phyloP scores from a whole-genome alignment of 805 yeast genomes.

The Cyberlindnera amylophila region DNA sequence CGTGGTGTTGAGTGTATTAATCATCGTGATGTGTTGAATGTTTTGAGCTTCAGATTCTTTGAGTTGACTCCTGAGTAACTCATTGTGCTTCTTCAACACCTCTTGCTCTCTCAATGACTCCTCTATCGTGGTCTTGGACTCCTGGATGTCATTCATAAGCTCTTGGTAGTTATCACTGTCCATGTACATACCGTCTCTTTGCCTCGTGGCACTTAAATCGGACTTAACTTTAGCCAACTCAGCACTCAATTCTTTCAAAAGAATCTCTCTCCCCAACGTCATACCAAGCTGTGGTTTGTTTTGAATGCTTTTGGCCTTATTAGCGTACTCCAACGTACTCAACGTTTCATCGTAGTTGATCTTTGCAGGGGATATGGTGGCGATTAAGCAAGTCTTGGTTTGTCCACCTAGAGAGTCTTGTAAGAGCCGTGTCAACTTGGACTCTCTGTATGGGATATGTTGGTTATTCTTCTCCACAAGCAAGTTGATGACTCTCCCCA shows the following conservation, averaged over 20 bases:
- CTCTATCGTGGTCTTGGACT: constrained; percentile 44
- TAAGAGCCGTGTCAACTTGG: constrained; percentile 67
- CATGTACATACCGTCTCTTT: constrained; percentile 63
- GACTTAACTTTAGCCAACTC: constrained; percentile 47
- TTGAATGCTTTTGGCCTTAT: constrained; percentile 76
- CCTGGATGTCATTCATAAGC: constrained; percentile 44
- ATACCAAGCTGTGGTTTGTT: constrained; percentile 66
- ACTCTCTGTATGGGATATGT: constrained; percentile 85
- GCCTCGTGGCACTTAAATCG: constrained; percentile 60
- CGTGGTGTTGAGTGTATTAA: constrained; percentile 26
- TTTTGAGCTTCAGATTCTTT: constrained; percentile 22
- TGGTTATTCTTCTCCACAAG: constrained; percentile 54
- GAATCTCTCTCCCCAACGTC: constrained; percentile 47
- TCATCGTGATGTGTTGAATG: constrained; percentile 22
- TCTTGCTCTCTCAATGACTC: constrained; percentile 43
- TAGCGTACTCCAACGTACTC: constrained; percentile 84
- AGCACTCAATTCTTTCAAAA: constrained; percentile 43
- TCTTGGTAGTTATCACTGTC: constrained; percentile 56
- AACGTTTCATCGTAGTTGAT: constrained; percentile 76
- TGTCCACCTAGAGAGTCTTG: constrained; percentile 86
- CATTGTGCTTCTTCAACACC: constrained; percentile 35
- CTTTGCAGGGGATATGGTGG: constrained; percentile 82
- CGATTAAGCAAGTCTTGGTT: constrained; percentile 82
- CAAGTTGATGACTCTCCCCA: constrained; percentile 84
- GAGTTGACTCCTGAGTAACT: constrained; percentile 24